Base-by-base conservation (phyloP, 2,329 filamentous ascomycete genomes). In the Geosmithia morbida region DNA sequence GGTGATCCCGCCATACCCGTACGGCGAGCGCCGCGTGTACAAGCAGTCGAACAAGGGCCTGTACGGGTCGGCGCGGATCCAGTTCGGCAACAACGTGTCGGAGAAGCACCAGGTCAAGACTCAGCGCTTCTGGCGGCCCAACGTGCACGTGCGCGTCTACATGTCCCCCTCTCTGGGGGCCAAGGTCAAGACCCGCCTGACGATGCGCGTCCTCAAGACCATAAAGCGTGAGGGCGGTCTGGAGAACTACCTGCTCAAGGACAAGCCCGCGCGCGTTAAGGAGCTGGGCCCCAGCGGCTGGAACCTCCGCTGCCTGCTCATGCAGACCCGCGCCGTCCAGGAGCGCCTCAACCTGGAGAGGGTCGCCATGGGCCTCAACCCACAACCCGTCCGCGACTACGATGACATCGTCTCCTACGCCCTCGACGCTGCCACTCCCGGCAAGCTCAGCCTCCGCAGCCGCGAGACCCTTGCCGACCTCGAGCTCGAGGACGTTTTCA, bases 261-360 rank as follows among this genome's bases (percentile, higher is more conserved):
- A 80, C 61, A 92, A 87, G 66, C 70, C 83, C 16, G 75, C 72
- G 41, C 77, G 92, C 52, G 74, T 97, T 59, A 85, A 82, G 68
- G 87, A 95, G 64, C 71, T 98, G 49, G 92, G 92, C 5, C 80
- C 90, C 46, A 83, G 83, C 53, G 92, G 92, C 7, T 98, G 92
- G 92, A 79, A 82, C 56, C 68, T 98, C 58, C 73, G 92, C 53
- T 96, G 88, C 85, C 77, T 85, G 51, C 71, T 98, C 51, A 87
- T 96, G 82, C 86, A 90, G 68, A 88, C 81, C 4, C 57, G 59
- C 1, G 66, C 67, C 18, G 75, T 94, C 46, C 79, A 81, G 61
- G 73, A 75, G 54, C 70, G 76, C 53, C 85, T 88, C 59, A 73
- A 74, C 41, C 61, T 66, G 45, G 73, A 95, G 68, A 71, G 87